Base-by-base conservation (phyloP, 345 rosid genomes). In the Sonneratia alba region DNA sequence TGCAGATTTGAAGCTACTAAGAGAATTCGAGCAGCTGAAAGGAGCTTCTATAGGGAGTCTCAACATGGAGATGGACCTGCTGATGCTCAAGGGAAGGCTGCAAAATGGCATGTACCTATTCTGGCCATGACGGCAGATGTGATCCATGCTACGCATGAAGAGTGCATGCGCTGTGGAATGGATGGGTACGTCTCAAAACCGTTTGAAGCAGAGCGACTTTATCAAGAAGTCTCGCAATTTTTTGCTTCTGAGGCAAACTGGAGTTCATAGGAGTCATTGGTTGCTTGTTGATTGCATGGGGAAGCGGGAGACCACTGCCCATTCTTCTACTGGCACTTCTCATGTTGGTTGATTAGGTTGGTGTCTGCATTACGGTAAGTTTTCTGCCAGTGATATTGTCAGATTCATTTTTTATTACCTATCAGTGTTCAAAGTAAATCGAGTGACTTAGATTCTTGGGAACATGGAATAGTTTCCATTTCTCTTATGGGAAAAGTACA, bases 111-210 rank as follows among this genome's bases (percentile, higher is more conserved):
- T 67, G 71, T 91, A 7, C 90, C 93, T 1, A 83, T 93, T 71
- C 79, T 93, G 80, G 98, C 98, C 73, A 93, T 91, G 98, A 93
- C 98, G 0, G 98, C 98, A 56, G 98, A 93, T 67, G 97, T 91
- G 37, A 88, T 93, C 72, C 96, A 93, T 68, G 97, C 98, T 65
- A 91, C 94, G 2, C 86, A 86, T 15, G 96, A 87, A 81, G 77
- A 83, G 75, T 93, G 98, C 79, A 71, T 76, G 0, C 79, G 71
- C 70, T 77, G 75, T 34, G 95, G 90, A 68, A 93, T 93, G 98
- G 89, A 90, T 79, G 98, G 97, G 37, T 90, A 93, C 79, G 97
- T 93, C 65, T 93, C 98, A 19, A 93, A 93, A 71, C 98, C 98
- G 38, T 93, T 93, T 70, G 97, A 93, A 88, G 93, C 97, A 48